A percentile compares a stretch with the other conserved stretches of the same genome.
Conservation (phyloP, 768 basidiomycete genomes). For the Termitomyces sp. region DNA sequence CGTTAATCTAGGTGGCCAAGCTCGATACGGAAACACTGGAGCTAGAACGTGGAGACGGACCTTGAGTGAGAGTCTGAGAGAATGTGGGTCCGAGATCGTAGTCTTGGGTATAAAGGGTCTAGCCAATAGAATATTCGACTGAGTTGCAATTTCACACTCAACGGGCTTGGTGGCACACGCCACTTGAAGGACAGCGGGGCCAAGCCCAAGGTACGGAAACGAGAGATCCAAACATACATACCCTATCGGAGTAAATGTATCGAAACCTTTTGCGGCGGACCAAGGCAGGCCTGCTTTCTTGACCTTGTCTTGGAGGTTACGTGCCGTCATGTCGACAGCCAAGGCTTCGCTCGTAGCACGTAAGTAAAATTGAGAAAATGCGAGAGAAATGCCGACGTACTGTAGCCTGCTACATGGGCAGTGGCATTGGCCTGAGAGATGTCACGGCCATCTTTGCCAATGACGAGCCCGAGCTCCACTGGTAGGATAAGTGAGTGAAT, state of each 20-base stretch:
- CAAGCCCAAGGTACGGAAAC: background rate
- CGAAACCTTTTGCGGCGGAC: constrained; percentile 96
- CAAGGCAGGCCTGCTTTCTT: constrained; percentile 96
- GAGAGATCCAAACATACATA: constrained; percentile 27
- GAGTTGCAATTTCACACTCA: background rate
- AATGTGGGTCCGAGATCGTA: constrained; percentile 63
- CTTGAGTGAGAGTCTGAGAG: constrained; percentile 75
- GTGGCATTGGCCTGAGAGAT: constrained; percentile 71
- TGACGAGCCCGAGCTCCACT: constrained; percentile 98
- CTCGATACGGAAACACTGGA: background rate
- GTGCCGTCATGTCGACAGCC: constrained; percentile 94
- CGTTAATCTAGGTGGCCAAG: constrained; percentile 66
- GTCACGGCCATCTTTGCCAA: constrained; percentile 83
- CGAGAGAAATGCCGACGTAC: constrained; percentile 37
- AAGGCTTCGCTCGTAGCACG: constrained; percentile 53
- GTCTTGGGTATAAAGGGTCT: constrained; percentile 83
- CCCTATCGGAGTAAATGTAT: constrained; percentile 94
- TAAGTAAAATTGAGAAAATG: background rate
- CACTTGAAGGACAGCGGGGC: background rate
- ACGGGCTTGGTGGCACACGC: background rate
- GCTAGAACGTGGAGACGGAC: constrained; percentile 26
- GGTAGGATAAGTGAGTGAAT: background rate
- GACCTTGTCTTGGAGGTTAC: constrained; percentile 91
- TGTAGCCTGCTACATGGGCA: constrained; percentile 87
- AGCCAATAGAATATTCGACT: constrained; percentile 1